These are phyloP conservation scores for Gorgonomyces haynaldii DNA, from an alignment of 192 early-diverging fungal genomes.

Conservation along the genomic window DNA sequence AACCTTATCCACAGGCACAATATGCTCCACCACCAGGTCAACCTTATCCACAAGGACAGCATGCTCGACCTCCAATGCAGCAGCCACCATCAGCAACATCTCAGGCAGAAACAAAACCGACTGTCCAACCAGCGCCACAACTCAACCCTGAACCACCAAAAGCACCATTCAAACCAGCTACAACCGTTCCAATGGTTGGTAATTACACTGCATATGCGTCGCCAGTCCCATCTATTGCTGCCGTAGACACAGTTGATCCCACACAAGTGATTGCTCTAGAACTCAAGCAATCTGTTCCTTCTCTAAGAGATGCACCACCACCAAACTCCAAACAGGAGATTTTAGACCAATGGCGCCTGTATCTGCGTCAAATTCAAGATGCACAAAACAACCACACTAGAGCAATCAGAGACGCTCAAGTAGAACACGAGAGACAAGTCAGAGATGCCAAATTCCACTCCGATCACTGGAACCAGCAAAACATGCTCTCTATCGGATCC, in stretches of 20 bases:
- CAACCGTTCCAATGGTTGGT: not conserved
- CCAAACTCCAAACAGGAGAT: slow-evolving; percentile 9
- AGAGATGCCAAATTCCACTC: slow-evolving; percentile 13
- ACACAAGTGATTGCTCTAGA: slow-evolving; percentile 19
- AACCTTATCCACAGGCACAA: not conserved
- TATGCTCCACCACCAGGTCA: not conserved
- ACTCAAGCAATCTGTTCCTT: slow-evolving; percentile 16
- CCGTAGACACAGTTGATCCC: slow-evolving; percentile 13
- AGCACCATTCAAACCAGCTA: not conserved
- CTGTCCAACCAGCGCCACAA: not conserved
- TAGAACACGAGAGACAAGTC: slow-evolving; percentile 10
- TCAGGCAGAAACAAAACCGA: no score
- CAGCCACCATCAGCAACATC: no score
- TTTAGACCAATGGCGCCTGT: slow-evolving; percentile 7
- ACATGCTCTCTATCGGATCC: not conserved
- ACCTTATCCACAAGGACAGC: not conserved
- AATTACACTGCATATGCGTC: not conserved
- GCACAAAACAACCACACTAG: slow-evolving; percentile 16
- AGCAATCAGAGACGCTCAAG: slow-evolving; percentile 17
- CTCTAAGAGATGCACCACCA: slow-evolving; percentile 16
- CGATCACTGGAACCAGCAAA: not conserved
- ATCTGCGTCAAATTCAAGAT: slow-evolving; percentile 18
- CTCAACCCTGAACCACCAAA: not conserved
- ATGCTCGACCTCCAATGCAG: not conserved
- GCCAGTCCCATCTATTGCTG: not conserved